A percentile compares a stretch with the other conserved stretches of the same genome.
phyloP scores from a whole-genome alignment of 805 yeast species.

The Deakozyma indianensis region DNA sequence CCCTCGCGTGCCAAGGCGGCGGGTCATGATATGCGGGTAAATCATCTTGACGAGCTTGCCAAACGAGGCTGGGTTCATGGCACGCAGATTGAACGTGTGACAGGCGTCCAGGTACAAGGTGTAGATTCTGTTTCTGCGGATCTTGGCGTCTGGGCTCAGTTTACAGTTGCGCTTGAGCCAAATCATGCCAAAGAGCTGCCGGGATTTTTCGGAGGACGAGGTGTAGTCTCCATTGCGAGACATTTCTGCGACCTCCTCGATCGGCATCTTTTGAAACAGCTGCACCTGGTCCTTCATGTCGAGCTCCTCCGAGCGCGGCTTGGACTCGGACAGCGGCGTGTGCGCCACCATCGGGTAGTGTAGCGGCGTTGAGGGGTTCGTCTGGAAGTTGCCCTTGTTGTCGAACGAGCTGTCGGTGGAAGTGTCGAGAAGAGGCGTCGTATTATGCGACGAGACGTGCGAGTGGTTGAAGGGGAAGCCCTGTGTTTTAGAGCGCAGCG shows the following conservation, averaged over 20 bases:
- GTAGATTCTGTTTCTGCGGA: slow-evolving; percentile 54
- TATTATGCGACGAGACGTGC: background rate
- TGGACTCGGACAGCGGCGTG: background rate
- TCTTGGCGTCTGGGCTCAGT: slow-evolving; percentile 33
- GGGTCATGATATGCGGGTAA: slow-evolving; percentile 54
- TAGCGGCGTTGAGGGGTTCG: background rate
- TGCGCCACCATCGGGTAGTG: background rate
- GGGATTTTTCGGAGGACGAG: slow-evolving; percentile 17
- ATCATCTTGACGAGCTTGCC: slow-evolving; percentile 57
- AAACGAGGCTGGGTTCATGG: slow-evolving; percentile 64
- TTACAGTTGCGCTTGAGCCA: slow-evolving; percentile 61
- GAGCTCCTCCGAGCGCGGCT: background rate
- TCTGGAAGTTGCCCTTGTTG: background rate
- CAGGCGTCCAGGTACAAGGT: slow-evolving; percentile 50
- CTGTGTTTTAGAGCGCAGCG: background rate
- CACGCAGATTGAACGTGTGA: slow-evolving; percentile 35
- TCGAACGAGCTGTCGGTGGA: background rate
- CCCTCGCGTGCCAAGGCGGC: slow-evolving; percentile 72
- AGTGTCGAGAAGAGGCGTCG: background rate
- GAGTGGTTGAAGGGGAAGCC: background rate
- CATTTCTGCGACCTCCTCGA: background rate
- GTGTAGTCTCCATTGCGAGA: background rate
- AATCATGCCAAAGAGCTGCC: slow-evolving; percentile 67
- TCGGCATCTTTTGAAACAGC: background rate
- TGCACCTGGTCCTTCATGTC: background rate